Percentiles rank a stretch among this genome's conserved stretches.
phyloP scores from a whole-genome alignment of 352 stramenopile species.

The Globisporangium splendens region DNA sequence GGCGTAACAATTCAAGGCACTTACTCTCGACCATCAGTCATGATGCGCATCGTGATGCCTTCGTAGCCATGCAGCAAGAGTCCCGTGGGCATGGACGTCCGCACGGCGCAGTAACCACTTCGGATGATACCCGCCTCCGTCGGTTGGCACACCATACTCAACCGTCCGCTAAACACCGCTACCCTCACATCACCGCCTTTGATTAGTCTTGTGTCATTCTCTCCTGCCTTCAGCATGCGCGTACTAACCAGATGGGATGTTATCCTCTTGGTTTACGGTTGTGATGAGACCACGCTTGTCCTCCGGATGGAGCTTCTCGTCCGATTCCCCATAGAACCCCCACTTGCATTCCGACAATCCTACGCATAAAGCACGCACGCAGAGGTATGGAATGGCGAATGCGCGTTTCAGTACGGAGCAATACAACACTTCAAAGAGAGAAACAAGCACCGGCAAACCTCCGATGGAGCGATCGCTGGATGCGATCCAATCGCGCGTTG shows the following conservation, averaged over 20 bases:
- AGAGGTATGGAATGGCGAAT: too few relatives aligned
- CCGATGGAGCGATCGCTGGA: slow-evolving; percentile 80
- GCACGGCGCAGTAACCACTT: slow-evolving; percentile 83
- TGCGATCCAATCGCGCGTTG: slow-evolving; percentile 54
- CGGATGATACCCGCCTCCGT: slow-evolving; percentile 75
- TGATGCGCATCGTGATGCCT: slow-evolving; percentile 81
- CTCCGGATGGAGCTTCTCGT: slow-evolving; percentile 15
- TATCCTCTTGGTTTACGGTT: slow-evolving; percentile 50
- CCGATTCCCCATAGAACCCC: slow-evolving; percentile 46
- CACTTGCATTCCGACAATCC: slow-evolving; percentile 66
- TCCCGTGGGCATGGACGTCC: slow-evolving; percentile 44
- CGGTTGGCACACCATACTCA: slow-evolving; percentile 75
- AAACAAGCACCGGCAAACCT: slow-evolving; percentile 31
- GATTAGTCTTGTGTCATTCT: background rate
- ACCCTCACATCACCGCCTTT: background rate
- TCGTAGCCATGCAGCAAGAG: slow-evolving; percentile 78
- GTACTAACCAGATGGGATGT: slow-evolving; percentile 41
- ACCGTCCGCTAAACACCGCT: slow-evolving; percentile 69
- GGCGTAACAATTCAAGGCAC: background rate
- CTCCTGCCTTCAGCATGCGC: background rate
- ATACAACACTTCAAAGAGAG: too few relatives aligned
- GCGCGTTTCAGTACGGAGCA: too few relatives aligned
- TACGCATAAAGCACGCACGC: slow-evolving; percentile 8
- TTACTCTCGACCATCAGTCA: slow-evolving; percentile 80
- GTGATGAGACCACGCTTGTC: slow-evolving; percentile 26